Conservation (phyloP, 2,329 filamentous ascomycete species). For the Podosphaera xanthii region DNA sequence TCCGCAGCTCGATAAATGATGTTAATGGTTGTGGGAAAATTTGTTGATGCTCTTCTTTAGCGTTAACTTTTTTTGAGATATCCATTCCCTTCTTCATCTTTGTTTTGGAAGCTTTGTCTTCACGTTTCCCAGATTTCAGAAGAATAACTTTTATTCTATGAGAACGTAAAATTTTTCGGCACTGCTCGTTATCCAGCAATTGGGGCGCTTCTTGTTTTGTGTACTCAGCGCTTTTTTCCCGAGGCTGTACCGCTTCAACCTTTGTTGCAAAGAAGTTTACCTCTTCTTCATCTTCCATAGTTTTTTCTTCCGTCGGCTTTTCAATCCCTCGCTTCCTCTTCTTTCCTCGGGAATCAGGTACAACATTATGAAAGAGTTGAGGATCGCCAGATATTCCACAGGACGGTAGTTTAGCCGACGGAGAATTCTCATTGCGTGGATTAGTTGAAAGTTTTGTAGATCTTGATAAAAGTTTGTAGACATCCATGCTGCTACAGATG, state of each 20-base stretch:
- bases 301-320: slow-evolving; percentile 15
- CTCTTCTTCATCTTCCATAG: slow-evolving; percentile 15
- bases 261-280: slow-evolving; percentile 36
- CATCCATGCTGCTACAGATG: slow-evolving; percentile 23
- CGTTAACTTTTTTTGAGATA: slow-evolving; percentile 24
- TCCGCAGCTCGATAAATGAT: slow-evolving; percentile 50
- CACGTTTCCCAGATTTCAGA: slow-evolving; percentile 28
- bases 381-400: slow-evolving; percentile 40
- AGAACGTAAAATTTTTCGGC: slow-evolving; percentile 48
- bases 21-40: slow-evolving; percentile 62
- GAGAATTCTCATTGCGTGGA: slow-evolving; percentile 8
- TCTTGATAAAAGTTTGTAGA: slow-evolving; percentile 48
- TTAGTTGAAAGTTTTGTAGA: slow-evolving; percentile 33
- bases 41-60: slow-evolving; percentile 29
- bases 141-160: slow-evolving; percentile 72
- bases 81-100: slow-evolving; percentile 24
- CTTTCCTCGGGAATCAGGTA: slow-evolving; percentile 20
- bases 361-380: slow-evolving; percentile 42
- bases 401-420: slow-evolving; percentile 29
- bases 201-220: not conserved
- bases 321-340: slow-evolving; percentile 31
- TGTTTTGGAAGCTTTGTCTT: slow-evolving; percentile 20
- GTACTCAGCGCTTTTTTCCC: slow-evolving; percentile 2
- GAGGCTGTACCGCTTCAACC: slow-evolving; percentile 9
- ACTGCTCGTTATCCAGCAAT: slow-evolving; percentile 42